Evolutionary conservation across 1,284 basidiomycete species (phyloP), one percentile per base, ranked within the genome.

Genomic region (Trichosporon sp.): DNA sequence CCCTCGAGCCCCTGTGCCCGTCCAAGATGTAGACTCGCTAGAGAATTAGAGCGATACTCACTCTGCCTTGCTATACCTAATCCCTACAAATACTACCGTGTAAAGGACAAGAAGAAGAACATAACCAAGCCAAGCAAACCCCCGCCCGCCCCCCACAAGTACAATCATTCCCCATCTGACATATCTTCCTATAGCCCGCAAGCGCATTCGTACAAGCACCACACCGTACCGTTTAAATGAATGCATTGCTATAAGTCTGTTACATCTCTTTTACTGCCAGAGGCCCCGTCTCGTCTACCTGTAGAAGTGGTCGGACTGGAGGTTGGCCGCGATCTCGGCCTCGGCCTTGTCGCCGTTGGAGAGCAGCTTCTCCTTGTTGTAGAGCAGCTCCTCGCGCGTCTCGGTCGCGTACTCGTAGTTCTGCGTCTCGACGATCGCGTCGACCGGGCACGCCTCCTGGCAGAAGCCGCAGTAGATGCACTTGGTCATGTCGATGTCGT

Each of bases 401-500:
- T 99, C 97, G 60, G 94, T 98, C 11, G 94, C 92, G 86, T 91
- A 98, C 83, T 96, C 94, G 77, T 93, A 91, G 84, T 98, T 97
- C 89, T 95, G 92, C 53, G 93, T 98, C 87, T 99, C 97, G 71
- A 99, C 97, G 78, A 99, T 99, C 68, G 97, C 97, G 84, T 99
- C 97, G 70, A 99, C 97, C 13, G 97, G 97, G 84, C 97, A 99
- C 35, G 97, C 97, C 86, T 99, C 97, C 85, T 97, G 95, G 85
- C 94, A 95, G 87, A 95, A 95, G 70, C 94, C 93, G 83, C 95
- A 98, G 86, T 98, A 98, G 80, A 98, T 98, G 84, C 95, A 98
- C 87, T 88, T 88, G 72, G 87, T 88, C 87, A 88, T 98, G 84
- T 98, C 96, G 79, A 98, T 94, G 84, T 97, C 93, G 82, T 99